These are phyloP conservation scores for Apiotrichum laibachii DNA, from an alignment of 1,284 basidiomycete genomes.

Conservation along the genomic window DNA sequence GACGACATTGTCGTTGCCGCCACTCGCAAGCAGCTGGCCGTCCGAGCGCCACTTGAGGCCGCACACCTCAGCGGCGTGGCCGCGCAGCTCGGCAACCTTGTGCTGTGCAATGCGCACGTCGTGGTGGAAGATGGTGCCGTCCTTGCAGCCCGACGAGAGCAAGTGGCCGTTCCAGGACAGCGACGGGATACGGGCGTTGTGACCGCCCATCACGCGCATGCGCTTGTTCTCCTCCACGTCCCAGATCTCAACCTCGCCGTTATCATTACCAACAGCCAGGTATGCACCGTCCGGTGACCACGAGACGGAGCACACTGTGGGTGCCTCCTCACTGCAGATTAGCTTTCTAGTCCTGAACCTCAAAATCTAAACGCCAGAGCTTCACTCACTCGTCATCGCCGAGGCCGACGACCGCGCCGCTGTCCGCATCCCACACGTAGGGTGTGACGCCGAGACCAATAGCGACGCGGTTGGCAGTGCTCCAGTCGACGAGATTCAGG, in stretches of 20 bases:
- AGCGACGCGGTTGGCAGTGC: slow-evolving; percentile 76
- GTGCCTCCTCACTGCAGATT: slow-evolving; percentile 47
- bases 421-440: slow-evolving; percentile 92
- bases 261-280: slow-evolving; percentile 76
- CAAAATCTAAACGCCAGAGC: neutral
- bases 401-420: slow-evolving; percentile 75
- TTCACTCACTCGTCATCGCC: slow-evolving; percentile 45
- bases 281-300: slow-evolving; percentile 86
- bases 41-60: slow-evolving; percentile 67
- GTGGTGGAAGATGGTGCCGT: slow-evolving; percentile 91
- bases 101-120: slow-evolving; percentile 84
- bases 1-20: slow-evolving; percentile 94
- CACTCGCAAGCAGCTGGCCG: slow-evolving; percentile 84
- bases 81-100: slow-evolving; percentile 82
- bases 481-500: slow-evolving; percentile 91
- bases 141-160: slow-evolving; percentile 80
- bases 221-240: slow-evolving; percentile 78
- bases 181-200: slow-evolving; percentile 70
- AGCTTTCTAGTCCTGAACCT: neutral
- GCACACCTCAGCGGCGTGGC: slow-evolving; percentile 80
- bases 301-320: slow-evolving; percentile 72
- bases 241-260: slow-evolving; percentile 92
- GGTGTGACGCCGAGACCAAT: slow-evolving; percentile 78
- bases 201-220: slow-evolving; percentile 82
- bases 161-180: slow-evolving; percentile 84